A percentile compares a stretch with the other conserved stretches of the same genome.
Evolutionary conservation across 805 yeast species (phyloP).

Genomic region (Candida montana): DNA sequence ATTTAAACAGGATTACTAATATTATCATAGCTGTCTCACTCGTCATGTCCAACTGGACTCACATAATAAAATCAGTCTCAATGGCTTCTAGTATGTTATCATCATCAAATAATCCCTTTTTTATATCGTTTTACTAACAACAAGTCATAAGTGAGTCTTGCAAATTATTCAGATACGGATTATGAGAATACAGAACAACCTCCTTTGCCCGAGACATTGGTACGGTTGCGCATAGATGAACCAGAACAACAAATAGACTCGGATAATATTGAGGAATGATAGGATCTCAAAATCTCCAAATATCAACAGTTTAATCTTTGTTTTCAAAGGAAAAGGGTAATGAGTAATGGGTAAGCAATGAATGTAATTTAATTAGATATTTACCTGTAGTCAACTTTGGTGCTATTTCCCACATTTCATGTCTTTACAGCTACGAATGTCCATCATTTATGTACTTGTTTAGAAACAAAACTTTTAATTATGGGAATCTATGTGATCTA

Average conservation of each 20-base stretch:
- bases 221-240: constrained; percentile 48
- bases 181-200: constrained; percentile 29
- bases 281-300: neutral
- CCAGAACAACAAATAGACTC: constrained; percentile 25
- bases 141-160: constrained; percentile 29
- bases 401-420: no score
- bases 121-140: constrained; percentile 8
- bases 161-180: constrained; percentile 31
- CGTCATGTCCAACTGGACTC: constrained; percentile 61
- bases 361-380: no score
- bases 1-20: constrained; percentile 7
- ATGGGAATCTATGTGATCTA: no score
- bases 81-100: constrained; percentile 40
- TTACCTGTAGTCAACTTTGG: no score
- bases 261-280: neutral
- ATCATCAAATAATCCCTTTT: neutral
- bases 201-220: constrained; percentile 63
- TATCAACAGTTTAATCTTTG: no score
- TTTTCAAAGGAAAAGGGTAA: no score
- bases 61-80: constrained; percentile 53
- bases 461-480: no score
- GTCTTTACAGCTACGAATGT: no score
- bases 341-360: no score
- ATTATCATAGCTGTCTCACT: constrained; percentile 39
- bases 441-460: no score